Evolutionary conservation across 495 filamentous ascomycete species (phyloP).

Genomic region (Aspergillus carlsbadensis): DNA sequence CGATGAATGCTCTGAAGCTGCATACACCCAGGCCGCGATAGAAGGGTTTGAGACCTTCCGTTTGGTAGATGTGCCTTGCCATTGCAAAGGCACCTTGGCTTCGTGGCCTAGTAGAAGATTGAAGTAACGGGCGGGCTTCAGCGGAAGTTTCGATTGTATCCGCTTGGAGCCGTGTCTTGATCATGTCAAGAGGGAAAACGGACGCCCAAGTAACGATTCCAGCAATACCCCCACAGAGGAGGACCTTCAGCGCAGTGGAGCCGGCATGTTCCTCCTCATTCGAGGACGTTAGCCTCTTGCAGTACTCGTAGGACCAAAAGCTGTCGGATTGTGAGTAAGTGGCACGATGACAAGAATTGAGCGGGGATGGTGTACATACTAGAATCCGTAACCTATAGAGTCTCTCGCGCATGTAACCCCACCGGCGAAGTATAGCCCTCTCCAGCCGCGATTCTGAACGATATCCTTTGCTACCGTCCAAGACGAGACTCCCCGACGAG

Average conservation of each 20-base stretch:
- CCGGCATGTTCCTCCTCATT: conserved; percentile 33
- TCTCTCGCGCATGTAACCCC: conserved; percentile 76
- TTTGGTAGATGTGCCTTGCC: conserved; percentile 59
- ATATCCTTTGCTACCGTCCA: conserved; percentile 64
- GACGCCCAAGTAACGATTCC: conserved; percentile 83
- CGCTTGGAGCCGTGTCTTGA: conserved; percentile 84
- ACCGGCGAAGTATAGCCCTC: conserved; percentile 76
- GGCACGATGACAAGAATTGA: conserved; percentile 4
- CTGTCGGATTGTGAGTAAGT: conserved; percentile 31
- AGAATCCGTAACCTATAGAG: conserved; percentile 87
- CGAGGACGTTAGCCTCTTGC: conserved; percentile 52
- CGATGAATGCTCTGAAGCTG: conserved; percentile 78
- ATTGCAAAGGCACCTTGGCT: conserved; percentile 58
- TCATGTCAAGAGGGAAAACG: conserved; percentile 82
- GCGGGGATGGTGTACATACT: conserved; percentile 50
- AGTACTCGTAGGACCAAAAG: conserved; percentile 84
- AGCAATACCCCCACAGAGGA: conserved; percentile 82
- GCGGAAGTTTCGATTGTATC: conserved; percentile 46
- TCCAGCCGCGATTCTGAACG: conserved; percentile 57
- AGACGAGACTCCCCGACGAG: conserved; percentile 43
- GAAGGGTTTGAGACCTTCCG: conserved; percentile 66
- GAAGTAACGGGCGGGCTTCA: conserved; percentile 27
- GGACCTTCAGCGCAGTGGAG: conserved; percentile 57
- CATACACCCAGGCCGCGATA: conserved; percentile 78
- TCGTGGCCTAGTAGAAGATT: conserved; percentile 13